Evolutionary conservation across 495 filamentous ascomycete genomes (phyloP), one percentile per base, ranked within the genome.

Genomic region (Aspergillus kassunensis): DNA sequence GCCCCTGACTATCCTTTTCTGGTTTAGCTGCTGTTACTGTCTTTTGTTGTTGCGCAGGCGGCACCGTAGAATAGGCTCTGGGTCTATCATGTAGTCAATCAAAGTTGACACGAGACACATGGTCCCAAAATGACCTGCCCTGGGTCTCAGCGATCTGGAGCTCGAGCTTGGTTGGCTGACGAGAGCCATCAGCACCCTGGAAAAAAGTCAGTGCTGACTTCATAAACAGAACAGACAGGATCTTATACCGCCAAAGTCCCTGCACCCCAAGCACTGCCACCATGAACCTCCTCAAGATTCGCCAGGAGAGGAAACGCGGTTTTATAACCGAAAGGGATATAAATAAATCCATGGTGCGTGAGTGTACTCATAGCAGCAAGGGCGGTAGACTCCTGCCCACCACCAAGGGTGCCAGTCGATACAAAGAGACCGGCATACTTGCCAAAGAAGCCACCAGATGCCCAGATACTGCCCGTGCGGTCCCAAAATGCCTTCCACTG

Each of bases 401-500:
- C 93, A 57, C 93, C 93, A 41, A 74, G 76, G 51, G 83, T 84
- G 39, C 75, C 91, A 11, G 89, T 92, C 44, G 84, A 88, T 70
- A 99, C 65, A 81, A 99, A 99, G 41, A 97, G 50, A 67, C 93
- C 92, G 43, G 86, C 93, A 57, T 88, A 87, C 81, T 97, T 99
- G 72, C 89, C 90, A 76, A 81, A 86, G 79, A 81, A 91, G 57
- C 79, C 85, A 53, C 91, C 90, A 15, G 68, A 64, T 31, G 67
- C 59, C 86, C 87, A 90, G 61, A 87, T 85, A 63, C 78, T 72
- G 61, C 89, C 89, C 21, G 87, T 88, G 68, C 79, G 76, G 77
- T 95, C 89, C 86, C 85, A 91, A 80, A 91, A 95, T 35, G 83
- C 67, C 80, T 92, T 97, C 87, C 87, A 97, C 74, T 98, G 93